phyloP scores from a whole-genome alignment of 108 stramenopile species.

The Discostella stelligeroides region DNA sequence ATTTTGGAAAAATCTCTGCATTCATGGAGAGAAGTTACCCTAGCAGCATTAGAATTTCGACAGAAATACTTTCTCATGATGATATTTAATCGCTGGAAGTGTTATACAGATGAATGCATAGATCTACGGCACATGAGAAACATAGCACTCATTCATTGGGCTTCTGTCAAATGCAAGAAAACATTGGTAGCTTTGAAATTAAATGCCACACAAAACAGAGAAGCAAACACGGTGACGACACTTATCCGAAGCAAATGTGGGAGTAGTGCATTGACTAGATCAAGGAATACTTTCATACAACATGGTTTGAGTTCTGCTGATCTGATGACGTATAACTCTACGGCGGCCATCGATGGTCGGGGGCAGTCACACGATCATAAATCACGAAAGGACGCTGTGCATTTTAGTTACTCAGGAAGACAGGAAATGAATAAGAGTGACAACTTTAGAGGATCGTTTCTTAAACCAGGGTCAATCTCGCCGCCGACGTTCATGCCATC shows the following conservation, averaged over 20 bases:
- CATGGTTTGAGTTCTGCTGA: background rate
- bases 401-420: background rate
- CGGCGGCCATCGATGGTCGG: too few species aligned
- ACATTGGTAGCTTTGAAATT: conserved; percentile 18
- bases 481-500: background rate
- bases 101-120: conserved; percentile 23
- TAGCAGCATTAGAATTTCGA: background rate
- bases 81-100: conserved; percentile 40
- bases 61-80: conserved; percentile 36
- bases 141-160: conserved; percentile 40
- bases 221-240: background rate
- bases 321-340: background rate
- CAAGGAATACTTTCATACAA: background rate
- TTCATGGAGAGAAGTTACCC: conserved; percentile 26
- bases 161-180: conserved; percentile 4
- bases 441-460: background rate
- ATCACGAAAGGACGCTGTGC: background rate
- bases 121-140: conserved; percentile 11
- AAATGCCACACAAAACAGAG: conserved; percentile 20
- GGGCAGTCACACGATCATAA: too few species aligned
- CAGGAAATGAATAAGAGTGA: background rate
- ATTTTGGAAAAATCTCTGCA: background rate
- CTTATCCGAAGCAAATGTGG: background rate
- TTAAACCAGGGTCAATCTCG: background rate
- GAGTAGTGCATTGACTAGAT: background rate